phyloP scores from a whole-genome alignment of 108 stramenopile genomes.

The Aurantiochytrium sp. region DNA sequence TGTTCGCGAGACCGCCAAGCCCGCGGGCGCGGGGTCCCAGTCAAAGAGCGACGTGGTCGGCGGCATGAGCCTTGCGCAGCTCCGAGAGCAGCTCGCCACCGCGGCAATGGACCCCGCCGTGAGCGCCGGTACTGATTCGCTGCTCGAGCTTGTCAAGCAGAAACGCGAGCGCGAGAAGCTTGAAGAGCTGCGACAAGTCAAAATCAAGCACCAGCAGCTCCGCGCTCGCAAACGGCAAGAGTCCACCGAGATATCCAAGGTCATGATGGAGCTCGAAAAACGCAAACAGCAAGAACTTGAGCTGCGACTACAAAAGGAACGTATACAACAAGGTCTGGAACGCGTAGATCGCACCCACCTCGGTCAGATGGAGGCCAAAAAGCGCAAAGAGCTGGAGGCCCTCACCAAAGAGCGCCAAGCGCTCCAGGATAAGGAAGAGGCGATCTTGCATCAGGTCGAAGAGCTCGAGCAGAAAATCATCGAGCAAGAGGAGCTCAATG shows the following conservation, averaged over 20 bases:
- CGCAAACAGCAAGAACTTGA: background rate
- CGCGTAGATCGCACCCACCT: background rate
- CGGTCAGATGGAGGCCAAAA: background rate
- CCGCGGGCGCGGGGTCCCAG: background rate
- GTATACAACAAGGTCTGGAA: background rate
- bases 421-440: background rate
- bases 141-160: background rate
- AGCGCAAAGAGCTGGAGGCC: background rate
- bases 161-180: background rate
- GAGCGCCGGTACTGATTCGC: background rate
- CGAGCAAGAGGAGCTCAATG: background rate
- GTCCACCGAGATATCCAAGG: background rate
- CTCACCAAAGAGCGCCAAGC: background rate
- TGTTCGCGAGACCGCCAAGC: background rate
- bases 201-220: background rate
- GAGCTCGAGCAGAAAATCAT: background rate
- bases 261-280: background rate
- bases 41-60: background rate
- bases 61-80: background rate
- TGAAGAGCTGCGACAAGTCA: background rate
- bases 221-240: background rate
- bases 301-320: background rate
- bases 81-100: background rate
- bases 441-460: background rate
- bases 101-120: background rate